These are phyloP conservation scores for Diaporthe longicolla DNA, from an alignment of 2,329 filamentous ascomycete species.

Conservation along the genomic window DNA sequence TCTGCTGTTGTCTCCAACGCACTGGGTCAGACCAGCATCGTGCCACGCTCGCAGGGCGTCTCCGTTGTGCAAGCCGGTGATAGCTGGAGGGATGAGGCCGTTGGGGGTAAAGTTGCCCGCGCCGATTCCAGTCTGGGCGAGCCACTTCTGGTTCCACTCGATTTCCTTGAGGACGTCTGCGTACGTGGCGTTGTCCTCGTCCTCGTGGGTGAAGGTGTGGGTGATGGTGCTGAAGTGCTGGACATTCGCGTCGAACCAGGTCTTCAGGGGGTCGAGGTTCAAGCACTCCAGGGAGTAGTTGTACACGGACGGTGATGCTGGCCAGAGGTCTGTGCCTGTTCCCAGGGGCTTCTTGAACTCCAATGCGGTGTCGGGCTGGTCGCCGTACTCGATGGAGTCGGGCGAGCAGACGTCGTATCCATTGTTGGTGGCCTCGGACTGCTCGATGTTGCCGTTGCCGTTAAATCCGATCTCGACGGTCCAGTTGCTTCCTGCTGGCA, in stretches of 20 bases:
- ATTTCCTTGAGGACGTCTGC: slow-evolving; percentile 22
- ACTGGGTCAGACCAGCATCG: slow-evolving; percentile 16
- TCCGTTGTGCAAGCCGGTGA: slow-evolving; percentile 24
- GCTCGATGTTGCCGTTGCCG: slow-evolving; percentile 26
- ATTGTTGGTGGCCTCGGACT: not conserved
- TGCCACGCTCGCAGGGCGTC: slow-evolving; percentile 29
- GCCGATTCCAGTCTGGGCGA: not conserved
- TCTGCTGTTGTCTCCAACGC: slow-evolving; percentile 28
- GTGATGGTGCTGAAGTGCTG: slow-evolving; percentile 19
- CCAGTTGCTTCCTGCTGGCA: slow-evolving; percentile 29
- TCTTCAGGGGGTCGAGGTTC: slow-evolving; percentile 32
- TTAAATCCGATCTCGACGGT: slow-evolving; percentile 23
- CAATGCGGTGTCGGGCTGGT: slow-evolving; percentile 29
- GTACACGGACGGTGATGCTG: slow-evolving; percentile 1
- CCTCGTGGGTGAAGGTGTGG: slow-evolving; percentile 22
- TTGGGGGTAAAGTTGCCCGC: slow-evolving; percentile 11
- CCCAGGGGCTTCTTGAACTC: slow-evolving; percentile 28
- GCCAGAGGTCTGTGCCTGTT: slow-evolving; percentile 12
- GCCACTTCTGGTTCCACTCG: slow-evolving; percentile 13
- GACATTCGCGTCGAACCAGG: slow-evolving; percentile 19
- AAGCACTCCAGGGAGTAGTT: slow-evolving; percentile 1
- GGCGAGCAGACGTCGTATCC: not conserved
- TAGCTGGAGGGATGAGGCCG: slow-evolving; percentile 13
- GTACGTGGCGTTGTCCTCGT: slow-evolving; percentile 30
- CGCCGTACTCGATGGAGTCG: slow-evolving; percentile 14